These are phyloP conservation scores for Hypomyces rosellus DNA, from an alignment of 2,329 filamentous ascomycete species.

Conservation along the genomic window DNA sequence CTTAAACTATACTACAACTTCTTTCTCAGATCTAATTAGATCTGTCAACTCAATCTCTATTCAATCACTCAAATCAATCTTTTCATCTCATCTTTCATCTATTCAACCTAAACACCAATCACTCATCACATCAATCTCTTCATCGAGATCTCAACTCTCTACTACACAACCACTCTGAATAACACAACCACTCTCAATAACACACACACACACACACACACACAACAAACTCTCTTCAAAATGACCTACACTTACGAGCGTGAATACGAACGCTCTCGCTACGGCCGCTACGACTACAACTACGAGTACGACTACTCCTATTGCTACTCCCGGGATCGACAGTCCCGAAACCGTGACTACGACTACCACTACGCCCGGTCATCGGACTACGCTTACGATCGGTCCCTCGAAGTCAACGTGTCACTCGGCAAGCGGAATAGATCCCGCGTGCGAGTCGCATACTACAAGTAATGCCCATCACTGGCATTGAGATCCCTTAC, in stretches of 20 bases:
- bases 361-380: neutral
- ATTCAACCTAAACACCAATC: neutral
- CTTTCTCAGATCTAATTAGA: too few relatives aligned
- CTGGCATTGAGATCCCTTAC: too few relatives aligned
- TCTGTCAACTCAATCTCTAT: too few relatives aligned
- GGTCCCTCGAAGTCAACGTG: neutral
- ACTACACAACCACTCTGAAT: neutral
- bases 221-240: neutral
- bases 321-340: too few relatives aligned
- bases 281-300: neutral
- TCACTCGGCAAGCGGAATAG: neutral
- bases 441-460: too few relatives aligned
- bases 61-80: too few relatives aligned
- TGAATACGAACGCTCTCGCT: neutral
- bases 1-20: too few relatives aligned
- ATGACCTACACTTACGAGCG: neutral
- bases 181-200: neutral
- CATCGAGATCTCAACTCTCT: neutral
- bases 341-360: too few relatives aligned
- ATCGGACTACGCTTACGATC: neutral
- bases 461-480: too few relatives aligned
- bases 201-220: neutral
- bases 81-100: neutral
- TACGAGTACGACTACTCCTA: neutral
- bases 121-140: neutral